Evolutionary conservation across 176 grass and related monocot species (phyloP).

Genomic region (Microstegium vimineum): DNA sequence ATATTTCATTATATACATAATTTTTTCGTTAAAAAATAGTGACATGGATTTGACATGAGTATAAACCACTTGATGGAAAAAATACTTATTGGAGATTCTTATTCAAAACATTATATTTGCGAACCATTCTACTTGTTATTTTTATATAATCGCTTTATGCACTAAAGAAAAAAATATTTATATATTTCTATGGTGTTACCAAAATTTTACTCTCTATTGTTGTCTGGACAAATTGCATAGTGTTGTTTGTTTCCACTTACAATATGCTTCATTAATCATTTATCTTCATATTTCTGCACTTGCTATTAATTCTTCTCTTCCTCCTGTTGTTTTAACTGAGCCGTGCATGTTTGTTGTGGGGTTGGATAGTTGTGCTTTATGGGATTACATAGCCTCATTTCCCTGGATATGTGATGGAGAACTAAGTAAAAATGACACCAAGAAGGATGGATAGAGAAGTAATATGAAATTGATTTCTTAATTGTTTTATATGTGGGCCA

Average conservation of each 20-base stretch:
- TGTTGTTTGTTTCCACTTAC: not conserved
- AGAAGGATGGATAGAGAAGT: not conserved
- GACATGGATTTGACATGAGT: not conserved
- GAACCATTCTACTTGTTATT: conserved; percentile 8
- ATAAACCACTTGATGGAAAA: not conserved
- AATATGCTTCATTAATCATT: not conserved
- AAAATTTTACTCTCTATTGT: not conserved
- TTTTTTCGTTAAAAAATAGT: not conserved
- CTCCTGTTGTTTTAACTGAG: not conserved
- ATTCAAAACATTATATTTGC: not conserved
- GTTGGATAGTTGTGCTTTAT: not conserved
- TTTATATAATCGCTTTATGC: not conserved
- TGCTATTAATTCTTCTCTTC: not conserved
- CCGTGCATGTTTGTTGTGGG: not conserved
- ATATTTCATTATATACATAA: not conserved
- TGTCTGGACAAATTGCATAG: not conserved
- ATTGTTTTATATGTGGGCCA: not conserved
- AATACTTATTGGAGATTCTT: not conserved
- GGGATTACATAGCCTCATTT: not conserved
- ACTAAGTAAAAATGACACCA: not conserved
- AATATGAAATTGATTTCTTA: not conserved
- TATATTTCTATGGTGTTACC: not conserved
- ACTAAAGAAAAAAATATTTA: not conserved
- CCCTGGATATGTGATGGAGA: not conserved
- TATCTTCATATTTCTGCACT: not conserved